Evolutionary conservation across 352 stramenopile genomes (phyloP).

Genomic region (Pythium insidiosum): DNA sequence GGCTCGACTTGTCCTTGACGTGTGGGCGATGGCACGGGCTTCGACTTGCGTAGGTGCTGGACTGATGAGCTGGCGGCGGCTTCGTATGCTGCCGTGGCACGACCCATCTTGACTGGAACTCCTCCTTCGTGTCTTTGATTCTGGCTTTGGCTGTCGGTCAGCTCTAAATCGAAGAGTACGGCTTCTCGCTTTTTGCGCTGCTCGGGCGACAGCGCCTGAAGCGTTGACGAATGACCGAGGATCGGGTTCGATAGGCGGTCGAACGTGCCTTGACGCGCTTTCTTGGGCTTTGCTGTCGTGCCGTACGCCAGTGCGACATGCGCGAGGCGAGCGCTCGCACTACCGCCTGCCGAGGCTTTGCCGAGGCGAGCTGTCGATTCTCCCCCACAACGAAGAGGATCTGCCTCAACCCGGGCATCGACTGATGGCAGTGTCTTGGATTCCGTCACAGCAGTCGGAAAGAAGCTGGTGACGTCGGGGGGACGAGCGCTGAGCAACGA

Average conservation of each 20-base stretch:
- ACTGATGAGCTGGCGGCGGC: no score
- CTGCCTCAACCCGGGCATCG: no score
- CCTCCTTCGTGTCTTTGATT: no score
- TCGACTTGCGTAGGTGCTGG: no score
- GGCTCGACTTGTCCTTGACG: no score
- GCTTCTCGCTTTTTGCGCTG: conserved; percentile 42
- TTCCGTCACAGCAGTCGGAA: background rate
- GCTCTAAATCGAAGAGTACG: no score
- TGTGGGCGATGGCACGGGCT: no score
- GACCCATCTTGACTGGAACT: no score
- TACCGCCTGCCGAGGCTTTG: conserved; percentile 5
- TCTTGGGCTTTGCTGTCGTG: conserved; percentile 33
- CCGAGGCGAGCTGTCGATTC: background rate
- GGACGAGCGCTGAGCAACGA: conserved; percentile 46
- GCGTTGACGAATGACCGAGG: conserved; percentile 48
- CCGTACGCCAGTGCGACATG: conserved; percentile 65
- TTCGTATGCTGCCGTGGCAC: no score
- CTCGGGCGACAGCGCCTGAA: conserved; percentile 47
- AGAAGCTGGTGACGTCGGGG: conserved; percentile 32
- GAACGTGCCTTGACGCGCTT: conserved; percentile 49
- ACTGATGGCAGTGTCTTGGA: background rate
- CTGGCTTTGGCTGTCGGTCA: no score
- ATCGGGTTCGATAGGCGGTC: conserved; percentile 63
- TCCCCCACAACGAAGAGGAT: no score
- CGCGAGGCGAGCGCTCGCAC: conserved; percentile 33